Conservation (phyloP, 2,329 filamentous ascomycete genomes). For the Neoascochyta sp. region DNA sequence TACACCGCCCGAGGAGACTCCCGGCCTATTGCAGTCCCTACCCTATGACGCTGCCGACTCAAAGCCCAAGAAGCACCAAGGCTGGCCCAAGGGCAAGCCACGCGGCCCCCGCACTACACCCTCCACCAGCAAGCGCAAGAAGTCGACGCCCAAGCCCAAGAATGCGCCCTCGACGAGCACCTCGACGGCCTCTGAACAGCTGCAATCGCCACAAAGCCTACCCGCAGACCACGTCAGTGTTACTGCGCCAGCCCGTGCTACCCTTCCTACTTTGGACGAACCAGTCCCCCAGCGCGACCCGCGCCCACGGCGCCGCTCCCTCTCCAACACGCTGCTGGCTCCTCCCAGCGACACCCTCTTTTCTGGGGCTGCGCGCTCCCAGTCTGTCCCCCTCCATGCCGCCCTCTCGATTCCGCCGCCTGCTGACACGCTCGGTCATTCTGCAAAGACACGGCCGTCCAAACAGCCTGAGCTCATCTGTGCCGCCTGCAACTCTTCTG, state of each 20-base stretch:
- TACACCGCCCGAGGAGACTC: conserved; percentile 40
- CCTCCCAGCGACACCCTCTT: conserved; percentile 4
- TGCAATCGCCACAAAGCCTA: conserved; percentile 35
- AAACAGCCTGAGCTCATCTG: conserved; percentile 48
- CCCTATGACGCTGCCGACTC: conserved; percentile 1
- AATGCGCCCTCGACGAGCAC: conserved; percentile 13
- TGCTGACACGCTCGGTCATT: conserved; percentile 4
- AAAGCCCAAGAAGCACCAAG: conserved; percentile 38
- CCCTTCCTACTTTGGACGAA: conserved; percentile 9
- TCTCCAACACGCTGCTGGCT: conserved; percentile 16
- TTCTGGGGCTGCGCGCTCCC: conserved; percentile 17
- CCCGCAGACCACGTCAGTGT: conserved; percentile 21
- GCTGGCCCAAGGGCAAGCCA: conserved; percentile 48
- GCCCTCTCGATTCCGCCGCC: conserved; percentile 12
- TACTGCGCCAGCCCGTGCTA: conserved; percentile 3
- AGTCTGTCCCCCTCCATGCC: conserved; percentile 31
- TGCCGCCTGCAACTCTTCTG: conserved; percentile 54
- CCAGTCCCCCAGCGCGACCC: conserved; percentile 3
- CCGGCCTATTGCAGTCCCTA: conserved; percentile 9
- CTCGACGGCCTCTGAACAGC: conserved; percentile 22
- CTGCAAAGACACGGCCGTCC: conserved; percentile 9
- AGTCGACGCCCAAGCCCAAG: conserved; percentile 35
- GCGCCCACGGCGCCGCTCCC: conserved; percentile 30
- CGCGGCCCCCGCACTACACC: conserved; percentile 38
- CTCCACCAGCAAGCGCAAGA: conserved; percentile 40